Conservation (phyloP, 129 eudicot genomes). For the Flaveria sonorensis region DNA sequence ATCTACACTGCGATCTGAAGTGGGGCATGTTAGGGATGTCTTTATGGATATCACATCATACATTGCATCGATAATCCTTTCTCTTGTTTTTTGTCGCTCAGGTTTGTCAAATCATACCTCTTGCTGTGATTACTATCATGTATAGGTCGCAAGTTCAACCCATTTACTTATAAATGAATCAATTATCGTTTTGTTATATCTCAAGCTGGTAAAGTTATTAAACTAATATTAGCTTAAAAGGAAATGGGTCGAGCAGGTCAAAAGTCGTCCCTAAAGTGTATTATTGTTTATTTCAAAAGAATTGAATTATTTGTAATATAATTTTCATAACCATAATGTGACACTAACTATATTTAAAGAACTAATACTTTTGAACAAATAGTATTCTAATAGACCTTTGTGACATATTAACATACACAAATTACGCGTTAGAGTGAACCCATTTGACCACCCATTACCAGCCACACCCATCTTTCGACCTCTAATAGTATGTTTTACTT, state of each 20-base stretch:
- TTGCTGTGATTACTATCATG: background rate
- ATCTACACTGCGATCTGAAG: conserved; percentile 56
- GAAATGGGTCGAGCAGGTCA: background rate
- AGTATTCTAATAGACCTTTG: background rate
- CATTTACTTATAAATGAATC: background rate
- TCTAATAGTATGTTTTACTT: background rate
- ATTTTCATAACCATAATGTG: background rate
- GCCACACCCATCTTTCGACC: background rate
- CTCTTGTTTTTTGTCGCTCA: conserved; percentile 84
- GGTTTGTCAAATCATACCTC: conserved; percentile 46
- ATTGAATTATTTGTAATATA: background rate
- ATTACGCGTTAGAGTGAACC: background rate
- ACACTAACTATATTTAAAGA: background rate
- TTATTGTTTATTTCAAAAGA: background rate
- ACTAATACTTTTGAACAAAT: background rate
- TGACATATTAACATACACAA: background rate
- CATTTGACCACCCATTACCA: background rate
- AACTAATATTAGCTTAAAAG: background rate
- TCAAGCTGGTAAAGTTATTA: background rate
- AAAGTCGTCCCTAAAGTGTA: background rate
- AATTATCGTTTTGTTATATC: background rate
- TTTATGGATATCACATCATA: conserved; percentile 66
- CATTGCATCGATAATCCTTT: conserved; percentile 70
- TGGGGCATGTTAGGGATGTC: conserved; percentile 54
- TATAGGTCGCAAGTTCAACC: background rate